Evolutionary conservation across 139 green algal genomes (phyloP), one percentile per base, ranked within the genome.

Genomic region (Picochlorum sp.): DNA sequence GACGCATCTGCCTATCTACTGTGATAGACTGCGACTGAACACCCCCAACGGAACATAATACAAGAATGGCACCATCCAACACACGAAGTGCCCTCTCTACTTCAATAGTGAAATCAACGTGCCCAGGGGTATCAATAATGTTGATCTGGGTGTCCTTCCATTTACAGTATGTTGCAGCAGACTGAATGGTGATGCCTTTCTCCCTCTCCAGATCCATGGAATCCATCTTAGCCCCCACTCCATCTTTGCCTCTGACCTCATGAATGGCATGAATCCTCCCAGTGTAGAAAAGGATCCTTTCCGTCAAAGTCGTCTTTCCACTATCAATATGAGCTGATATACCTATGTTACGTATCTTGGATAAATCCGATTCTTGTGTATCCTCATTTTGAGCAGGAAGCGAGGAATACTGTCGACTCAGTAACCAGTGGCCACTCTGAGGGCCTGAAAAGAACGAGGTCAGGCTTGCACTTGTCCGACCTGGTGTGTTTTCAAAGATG

Each of bases 151-250:
- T 87, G 76, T 97, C 86, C 61, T 91, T 90, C 94, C 94, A 99
- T 24, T 69, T 69, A 79, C 82, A 94, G 57, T 65, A 75, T 3
- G 73, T 80, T 47, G 73, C 73, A 0, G 73, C 73, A 20, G 67
- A 94, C 78, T 97, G 92, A 64, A 99, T 99, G 58, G 94, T 99
- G 84, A 99, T 99, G 45, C 94, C 94, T 77, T 99, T 99, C 71
- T 99, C 94, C 0, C 94, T 69, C 74, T 99, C 94, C 30, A 99
- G 75, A 46, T 99, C 94, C 94, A 98, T 98, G 58, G 69, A 81
- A 68, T 98, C 94, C 94, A 99, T 98, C 62, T 96, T 98, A 23
- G 94, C 94, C 3, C 94, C 94, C 28, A 99, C 92, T 38, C 94
- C 94, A 67, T 99, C 94, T 72, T 92, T 96, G 41, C 94, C 94